phyloP scores from a whole-genome alignment of 2,329 filamentous ascomycete genomes.

The Neopestalotiopsis clavispora region DNA sequence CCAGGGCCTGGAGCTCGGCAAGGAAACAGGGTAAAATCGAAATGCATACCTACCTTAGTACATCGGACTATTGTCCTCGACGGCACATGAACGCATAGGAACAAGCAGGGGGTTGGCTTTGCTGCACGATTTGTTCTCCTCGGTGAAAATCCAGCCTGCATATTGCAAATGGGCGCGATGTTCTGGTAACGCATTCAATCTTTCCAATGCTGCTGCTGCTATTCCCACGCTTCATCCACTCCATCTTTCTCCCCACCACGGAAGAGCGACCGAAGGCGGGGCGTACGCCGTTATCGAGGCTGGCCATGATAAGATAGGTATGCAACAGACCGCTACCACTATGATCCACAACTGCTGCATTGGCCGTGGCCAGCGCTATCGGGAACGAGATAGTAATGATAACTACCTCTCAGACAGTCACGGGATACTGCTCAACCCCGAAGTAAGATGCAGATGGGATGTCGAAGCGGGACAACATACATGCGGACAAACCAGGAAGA shows the following conservation, averaged over 20 bases:
- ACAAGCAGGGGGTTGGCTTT: conserved; percentile 7
- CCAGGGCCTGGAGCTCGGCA: conserved; percentile 3
- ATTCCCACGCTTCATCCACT: not conserved
- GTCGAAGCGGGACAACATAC: not conserved
- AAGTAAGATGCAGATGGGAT: not conserved
- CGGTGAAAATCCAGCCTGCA: not conserved
- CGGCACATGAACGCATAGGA: conserved; percentile 6
- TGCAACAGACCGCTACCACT: not conserved
- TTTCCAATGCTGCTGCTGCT: not conserved
- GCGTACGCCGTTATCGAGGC: not conserved
- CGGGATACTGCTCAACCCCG: not conserved
- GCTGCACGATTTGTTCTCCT: conserved; percentile 1
- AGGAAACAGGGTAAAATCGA: conserved; percentile 3
- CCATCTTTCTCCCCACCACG: not conserved
- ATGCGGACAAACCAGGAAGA: not conserved
- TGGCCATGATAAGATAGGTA: not conserved
- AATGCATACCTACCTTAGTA: conserved; percentile 3
- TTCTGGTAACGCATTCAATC: not conserved
- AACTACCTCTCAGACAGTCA: not conserved
- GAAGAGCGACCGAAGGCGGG: conserved; percentile 1
- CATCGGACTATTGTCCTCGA: conserved; percentile 15
- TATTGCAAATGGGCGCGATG: not conserved
- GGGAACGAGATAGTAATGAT: conserved; percentile 1
- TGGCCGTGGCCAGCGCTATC: not conserved
- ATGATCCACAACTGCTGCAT: not conserved